phyloP scores from a whole-genome alignment of 371 early-diverging fungal species.

The Mortierella sp. region DNA sequence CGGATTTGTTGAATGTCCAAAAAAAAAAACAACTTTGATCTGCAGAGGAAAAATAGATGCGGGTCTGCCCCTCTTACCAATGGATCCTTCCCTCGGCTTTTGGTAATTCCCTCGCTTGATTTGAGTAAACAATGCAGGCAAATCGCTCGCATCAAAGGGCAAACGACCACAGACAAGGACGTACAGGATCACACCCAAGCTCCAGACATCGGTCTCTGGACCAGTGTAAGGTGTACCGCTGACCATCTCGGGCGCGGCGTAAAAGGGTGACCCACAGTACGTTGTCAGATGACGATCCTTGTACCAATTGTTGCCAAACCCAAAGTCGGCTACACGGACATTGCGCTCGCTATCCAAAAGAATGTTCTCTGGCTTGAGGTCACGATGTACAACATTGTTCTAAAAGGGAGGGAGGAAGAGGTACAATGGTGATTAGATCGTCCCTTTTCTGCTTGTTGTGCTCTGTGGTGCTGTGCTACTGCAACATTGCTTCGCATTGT shows the following conservation, averaged over 20 bases:
- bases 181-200: conserved; percentile 80
- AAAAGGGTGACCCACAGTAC: conserved; percentile 95
- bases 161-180: conserved; percentile 80
- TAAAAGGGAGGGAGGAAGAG: conserved; percentile 3
- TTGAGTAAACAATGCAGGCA: conserved; percentile 75
- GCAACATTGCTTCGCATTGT: not conserved
- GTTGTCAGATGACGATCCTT: conserved; percentile 85
- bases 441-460: not conserved
- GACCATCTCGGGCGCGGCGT: conserved; percentile 90
- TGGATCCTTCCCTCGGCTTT: conserved; percentile 59
- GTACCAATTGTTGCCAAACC: conserved; percentile 92
- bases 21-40: too few species aligned
- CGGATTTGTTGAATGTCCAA: too few species aligned
- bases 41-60: not conserved
- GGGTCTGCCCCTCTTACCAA: conserved; percentile 13
- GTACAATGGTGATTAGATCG: too few species aligned
- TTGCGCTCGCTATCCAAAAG: conserved; percentile 77
- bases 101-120: conserved; percentile 70
- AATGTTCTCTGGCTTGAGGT: conserved; percentile 92
- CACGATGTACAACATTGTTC: conserved; percentile 74
- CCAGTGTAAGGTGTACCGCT: conserved; percentile 78
- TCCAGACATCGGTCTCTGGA: conserved; percentile 84
- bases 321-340: conserved; percentile 94
- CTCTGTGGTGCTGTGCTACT: not conserved
- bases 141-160: conserved; percentile 84